Evolutionary conservation across 768 basidiomycete genomes (phyloP), one percentile per base, ranked within the genome.

Genomic region (Pulveroboletus sp.): DNA sequence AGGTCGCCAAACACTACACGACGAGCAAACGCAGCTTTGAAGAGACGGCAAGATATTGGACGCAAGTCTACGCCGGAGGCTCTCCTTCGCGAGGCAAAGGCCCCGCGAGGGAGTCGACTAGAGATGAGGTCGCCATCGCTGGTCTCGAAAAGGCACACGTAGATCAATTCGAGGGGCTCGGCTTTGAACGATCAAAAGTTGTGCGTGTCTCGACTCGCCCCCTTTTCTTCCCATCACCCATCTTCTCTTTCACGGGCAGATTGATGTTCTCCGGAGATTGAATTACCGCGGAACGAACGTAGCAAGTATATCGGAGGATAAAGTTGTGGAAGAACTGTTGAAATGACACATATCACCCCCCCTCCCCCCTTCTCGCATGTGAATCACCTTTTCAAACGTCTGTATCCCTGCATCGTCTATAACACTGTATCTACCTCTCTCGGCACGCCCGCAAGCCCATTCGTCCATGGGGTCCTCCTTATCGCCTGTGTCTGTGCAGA

Each of bases 1-100:
- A 98, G 71, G 94, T 98, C 10, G 94, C 94, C 11, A 97, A 96
- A 67, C 95, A 96, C 64, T 98, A 89, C 61, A 87, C 89, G 68
- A 91, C 93, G 11, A 89, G 86, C 66, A 86, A 86, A 65, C 71
- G 73, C 24, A 84, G 86, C 60, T 98, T 98, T 57, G 89, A 94
- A 51, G 88, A 88, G 35, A 98, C 94, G 4, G 94, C 94, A 49
- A 77, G 80, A 36, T 93, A 94, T 67, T 98, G 94, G 94, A 90
- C 93, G 1, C 83, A 89, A 61, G 82, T 86, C 27, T 96, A 96
- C 65, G 94, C 94, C 3, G 88, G 85, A 39, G 89, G 83, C 1
- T 81, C 86, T 4, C 73, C 69, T 17, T 60, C 65, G 10, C 75
- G 75, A 57, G 74, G 69, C 44, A 78, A 74, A 57, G 49, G 35